These are phyloP conservation scores for Aristolochia contorta DNA, from an alignment of 164 flowering plant genomes.

Conservation along the genomic window DNA sequence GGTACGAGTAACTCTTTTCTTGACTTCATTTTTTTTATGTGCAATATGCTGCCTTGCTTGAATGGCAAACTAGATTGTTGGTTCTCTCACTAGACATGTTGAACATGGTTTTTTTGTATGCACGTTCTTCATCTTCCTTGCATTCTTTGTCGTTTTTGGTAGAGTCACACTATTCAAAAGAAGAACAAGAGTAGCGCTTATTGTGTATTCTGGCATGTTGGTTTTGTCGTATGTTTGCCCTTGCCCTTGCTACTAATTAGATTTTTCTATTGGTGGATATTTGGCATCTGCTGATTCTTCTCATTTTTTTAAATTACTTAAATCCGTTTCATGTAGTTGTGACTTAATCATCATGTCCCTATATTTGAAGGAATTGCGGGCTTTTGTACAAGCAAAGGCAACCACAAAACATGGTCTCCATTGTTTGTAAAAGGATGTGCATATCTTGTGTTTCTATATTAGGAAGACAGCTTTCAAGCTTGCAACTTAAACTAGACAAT, in stretches of 20 bases:
- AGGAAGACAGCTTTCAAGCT: too few species aligned
- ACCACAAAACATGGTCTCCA: neutral
- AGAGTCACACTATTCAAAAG: too few species aligned
- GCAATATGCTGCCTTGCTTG: neutral
- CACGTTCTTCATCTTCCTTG: neutral
- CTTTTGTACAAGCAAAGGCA: neutral
- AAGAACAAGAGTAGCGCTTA: too few species aligned
- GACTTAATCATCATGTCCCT: too few species aligned
- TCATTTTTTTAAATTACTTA: too few species aligned
- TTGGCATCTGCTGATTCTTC: too few species aligned
- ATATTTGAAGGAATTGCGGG: neutral
- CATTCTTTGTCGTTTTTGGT: too few species aligned
- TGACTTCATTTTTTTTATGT: neutral
- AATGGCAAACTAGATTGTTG: neutral
- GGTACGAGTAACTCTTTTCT: conserved; percentile 30
- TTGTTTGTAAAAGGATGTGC: neutral
- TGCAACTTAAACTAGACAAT: neutral
- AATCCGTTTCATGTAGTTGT: too few species aligned
- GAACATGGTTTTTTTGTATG: neutral
- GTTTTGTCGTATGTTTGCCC: too few species aligned
- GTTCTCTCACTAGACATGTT: neutral
- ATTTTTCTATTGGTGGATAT: too few species aligned
- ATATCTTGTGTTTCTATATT: neutral
- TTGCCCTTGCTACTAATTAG: too few species aligned
- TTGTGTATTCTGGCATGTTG: too few species aligned